Evolutionary conservation across 1,139 yeast genomes (phyloP).

Genomic region (Pneumocystis oryctolagi): DNA sequence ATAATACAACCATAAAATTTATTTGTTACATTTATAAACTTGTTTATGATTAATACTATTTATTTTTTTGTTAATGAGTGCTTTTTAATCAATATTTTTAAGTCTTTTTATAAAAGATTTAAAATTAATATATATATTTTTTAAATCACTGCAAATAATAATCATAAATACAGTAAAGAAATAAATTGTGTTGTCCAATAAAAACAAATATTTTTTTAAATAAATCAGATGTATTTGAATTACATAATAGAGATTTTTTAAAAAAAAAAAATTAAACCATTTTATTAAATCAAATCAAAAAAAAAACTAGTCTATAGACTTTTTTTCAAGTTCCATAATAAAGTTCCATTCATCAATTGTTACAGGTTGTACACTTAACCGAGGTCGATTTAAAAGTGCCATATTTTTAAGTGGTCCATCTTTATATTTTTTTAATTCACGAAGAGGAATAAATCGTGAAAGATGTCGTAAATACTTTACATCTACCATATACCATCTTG

Average conservation of each 20-base stretch:
- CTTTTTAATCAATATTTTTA: not conserved
- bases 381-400: conserved; percentile 33
- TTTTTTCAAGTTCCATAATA: conserved; percentile 23
- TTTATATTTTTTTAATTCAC: conserved; percentile 23
- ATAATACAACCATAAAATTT: not conserved
- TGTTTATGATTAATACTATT: not conserved
- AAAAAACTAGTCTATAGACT: not conserved
- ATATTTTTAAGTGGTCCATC: conserved; percentile 26
- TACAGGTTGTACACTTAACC: conserved; percentile 38
- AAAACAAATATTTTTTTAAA: not conserved
- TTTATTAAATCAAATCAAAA: not conserved
- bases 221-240: not conserved
- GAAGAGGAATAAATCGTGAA: conserved; percentile 28
- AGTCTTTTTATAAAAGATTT: not conserved
- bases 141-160: not conserved
- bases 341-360: conserved; percentile 29
- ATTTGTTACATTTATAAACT: not conserved
- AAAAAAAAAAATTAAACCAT: not conserved
- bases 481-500: conserved; percentile 43
- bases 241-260: not conserved
- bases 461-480: conserved; percentile 32
- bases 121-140: not conserved
- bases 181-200: not conserved
- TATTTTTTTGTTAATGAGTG: not conserved
- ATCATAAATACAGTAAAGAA: not conserved